phyloP scores from a whole-genome alignment of 2,329 filamentous ascomycete species.

The Aaosphaeria pasadenensis region DNA sequence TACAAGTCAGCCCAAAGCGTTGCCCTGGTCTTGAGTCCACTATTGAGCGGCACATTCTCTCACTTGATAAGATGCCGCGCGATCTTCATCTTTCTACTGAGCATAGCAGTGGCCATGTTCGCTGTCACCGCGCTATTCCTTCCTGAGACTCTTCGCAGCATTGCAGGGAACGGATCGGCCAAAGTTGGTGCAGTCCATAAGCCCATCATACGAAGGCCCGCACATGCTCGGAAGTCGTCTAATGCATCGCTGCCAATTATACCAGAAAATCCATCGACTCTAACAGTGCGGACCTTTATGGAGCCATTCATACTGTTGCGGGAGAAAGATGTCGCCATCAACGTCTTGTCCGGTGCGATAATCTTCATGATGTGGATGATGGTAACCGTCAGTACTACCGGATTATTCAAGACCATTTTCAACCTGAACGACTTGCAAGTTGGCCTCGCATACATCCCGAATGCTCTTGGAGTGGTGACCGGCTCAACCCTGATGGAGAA shows the following conservation, averaged over 20 bases:
- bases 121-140: conserved; percentile 34
- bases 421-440: conserved; percentile 39
- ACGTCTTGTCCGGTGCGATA: conserved; percentile 43
- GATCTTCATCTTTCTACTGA: conserved; percentile 55
- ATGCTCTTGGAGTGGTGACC: conserved; percentile 41
- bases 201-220: conserved; percentile 27
- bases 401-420: conserved; percentile 39
- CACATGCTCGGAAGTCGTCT: not conserved
- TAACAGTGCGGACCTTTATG: conserved; percentile 35
- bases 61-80: conserved; percentile 31
- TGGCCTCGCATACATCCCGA: conserved; percentile 43
- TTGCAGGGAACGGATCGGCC: conserved; percentile 24
- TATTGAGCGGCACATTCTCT: conserved; percentile 23
- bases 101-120: conserved; percentile 41
- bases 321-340: conserved; percentile 48
- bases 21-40: conserved; percentile 26
- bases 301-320: conserved; percentile 41
- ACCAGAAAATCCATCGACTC: conserved; percentile 9
- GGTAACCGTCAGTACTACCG: conserved; percentile 46
- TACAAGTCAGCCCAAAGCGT: conserved; percentile 42
- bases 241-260: not conserved
- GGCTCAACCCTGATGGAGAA: conserved; percentile 43
- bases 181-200: conserved; percentile 39
- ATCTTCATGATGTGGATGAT: conserved; percentile 50
- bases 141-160: conserved; percentile 37